A percentile compares a stretch with the other conserved stretches of the same genome.
These are phyloP conservation scores for Setaria viridis DNA, from an alignment of 202 grass and related monocot species.

Conservation along the genomic window DNA sequence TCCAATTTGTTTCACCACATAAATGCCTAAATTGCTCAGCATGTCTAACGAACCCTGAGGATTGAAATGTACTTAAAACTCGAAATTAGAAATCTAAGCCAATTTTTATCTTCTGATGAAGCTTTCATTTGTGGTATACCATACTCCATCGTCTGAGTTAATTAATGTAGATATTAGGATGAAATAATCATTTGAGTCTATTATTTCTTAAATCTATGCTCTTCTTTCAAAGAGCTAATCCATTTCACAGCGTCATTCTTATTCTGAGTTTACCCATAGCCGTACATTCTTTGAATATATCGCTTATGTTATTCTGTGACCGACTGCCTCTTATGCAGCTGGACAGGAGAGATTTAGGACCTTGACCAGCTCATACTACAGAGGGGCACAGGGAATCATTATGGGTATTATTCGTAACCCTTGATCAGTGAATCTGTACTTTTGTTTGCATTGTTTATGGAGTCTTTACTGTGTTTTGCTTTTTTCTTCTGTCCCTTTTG, in stretches of 20 bases:
- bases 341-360: conserved; percentile 93
- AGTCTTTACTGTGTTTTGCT: background rate
- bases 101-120: background rate
- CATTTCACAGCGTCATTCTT: background rate
- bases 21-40: background rate
- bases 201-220: background rate
- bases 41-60: background rate
- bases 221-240: conserved; percentile 8
- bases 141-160: background rate
- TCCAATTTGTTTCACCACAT: background rate
- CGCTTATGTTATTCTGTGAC: background rate
- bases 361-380: conserved; percentile 91
- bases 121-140: conserved; percentile 4
- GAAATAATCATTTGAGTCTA: background rate
- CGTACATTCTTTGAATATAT: background rate
- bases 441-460: background rate
- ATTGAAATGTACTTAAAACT: background rate
- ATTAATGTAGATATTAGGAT: background rate
- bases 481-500: background rate
- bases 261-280: conserved; percentile 3
- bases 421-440: background rate
- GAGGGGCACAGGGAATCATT: conserved; percentile 91
- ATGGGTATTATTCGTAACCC: conserved; percentile 61
- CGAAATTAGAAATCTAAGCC: background rate
- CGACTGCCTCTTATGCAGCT: conserved; percentile 53